A percentile compares a stretch with the other conserved stretches of the same genome.
phyloP scores from a whole-genome alignment of 805 yeast genomes.

The Spathaspora hagerdaliae region DNA sequence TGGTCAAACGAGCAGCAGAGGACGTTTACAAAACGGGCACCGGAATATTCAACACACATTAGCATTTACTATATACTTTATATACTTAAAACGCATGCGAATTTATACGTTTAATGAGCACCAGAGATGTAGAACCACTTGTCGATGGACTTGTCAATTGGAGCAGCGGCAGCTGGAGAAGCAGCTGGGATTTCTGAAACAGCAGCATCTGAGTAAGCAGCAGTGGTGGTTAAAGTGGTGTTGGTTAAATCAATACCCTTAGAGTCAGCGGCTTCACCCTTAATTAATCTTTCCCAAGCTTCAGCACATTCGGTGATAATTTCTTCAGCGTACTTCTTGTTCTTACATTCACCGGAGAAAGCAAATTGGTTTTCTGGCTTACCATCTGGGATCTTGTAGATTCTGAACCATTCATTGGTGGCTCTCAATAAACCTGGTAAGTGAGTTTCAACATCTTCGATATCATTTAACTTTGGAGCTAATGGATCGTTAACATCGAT shows the following conservation, averaged over 20 bases:
- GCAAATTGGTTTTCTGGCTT: slow-evolving; percentile 75
- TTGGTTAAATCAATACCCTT: slow-evolving; percentile 70
- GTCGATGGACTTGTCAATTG: slow-evolving; percentile 94
- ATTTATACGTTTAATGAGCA: slow-evolving; percentile 38
- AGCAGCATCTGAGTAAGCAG: slow-evolving; percentile 45
- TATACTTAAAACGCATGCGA: no score
- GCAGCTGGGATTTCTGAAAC: slow-evolving; percentile 64
- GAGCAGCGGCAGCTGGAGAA: slow-evolving; percentile 74
- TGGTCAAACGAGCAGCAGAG: no score
- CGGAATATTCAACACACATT: no score
- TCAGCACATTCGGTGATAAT: slow-evolving; percentile 60
- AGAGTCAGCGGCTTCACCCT: slow-evolving; percentile 33
- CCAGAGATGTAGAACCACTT: slow-evolving; percentile 98
- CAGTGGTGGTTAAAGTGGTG: slow-evolving; percentile 60
- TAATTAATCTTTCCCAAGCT: slow-evolving; percentile 63
- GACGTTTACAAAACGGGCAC: no score
- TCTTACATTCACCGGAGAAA: slow-evolving; percentile 63
- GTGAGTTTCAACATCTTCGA: slow-evolving; percentile 61
- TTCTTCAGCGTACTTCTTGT: slow-evolving; percentile 53
- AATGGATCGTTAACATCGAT: slow-evolving; percentile 66
- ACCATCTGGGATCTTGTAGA: slow-evolving; percentile 80
- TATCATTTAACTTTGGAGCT: slow-evolving; percentile 54
- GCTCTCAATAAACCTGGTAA: slow-evolving; percentile 71
- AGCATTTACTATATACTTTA: no score
- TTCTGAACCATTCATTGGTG: slow-evolving; percentile 76